A percentile compares a stretch with the other conserved stretches of the same genome.
These are phyloP conservation scores for Zygosaccharomyces bailii DNA, from an alignment of 805 yeast genomes.

Conservation along the genomic window DNA sequence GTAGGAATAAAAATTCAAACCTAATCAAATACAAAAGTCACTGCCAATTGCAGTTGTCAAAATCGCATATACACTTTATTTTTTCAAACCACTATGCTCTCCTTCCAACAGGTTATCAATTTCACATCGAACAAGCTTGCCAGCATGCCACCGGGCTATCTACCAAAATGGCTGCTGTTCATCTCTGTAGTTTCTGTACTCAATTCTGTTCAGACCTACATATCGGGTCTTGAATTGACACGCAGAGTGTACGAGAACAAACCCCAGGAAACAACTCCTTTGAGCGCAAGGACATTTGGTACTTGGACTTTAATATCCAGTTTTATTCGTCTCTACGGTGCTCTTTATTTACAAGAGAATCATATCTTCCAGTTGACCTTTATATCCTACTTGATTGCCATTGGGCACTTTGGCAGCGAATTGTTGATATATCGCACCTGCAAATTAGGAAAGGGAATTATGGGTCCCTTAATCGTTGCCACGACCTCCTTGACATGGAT, in stretches of 20 bases:
- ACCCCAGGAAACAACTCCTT: slow-evolving; percentile 56
- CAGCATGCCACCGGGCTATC: slow-evolving; percentile 46
- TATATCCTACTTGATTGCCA: slow-evolving; percentile 78
- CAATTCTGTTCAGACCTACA: slow-evolving; percentile 84
- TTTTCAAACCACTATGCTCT: slow-evolving; percentile 25
- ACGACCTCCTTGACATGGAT: slow-evolving; percentile 77
- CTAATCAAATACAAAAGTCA: no score
- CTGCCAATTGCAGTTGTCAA: no score
- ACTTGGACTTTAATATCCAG: slow-evolving; percentile 94
- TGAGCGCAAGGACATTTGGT: slow-evolving; percentile 96
- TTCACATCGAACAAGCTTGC: slow-evolving; percentile 26
- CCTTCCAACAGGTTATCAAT: slow-evolving; percentile 36
- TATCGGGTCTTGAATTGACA: slow-evolving; percentile 69
- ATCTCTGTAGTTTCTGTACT: slow-evolving; percentile 87
- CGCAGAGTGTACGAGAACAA: slow-evolving; percentile 70
- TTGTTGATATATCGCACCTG: slow-evolving; percentile 79
- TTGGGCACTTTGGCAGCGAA: slow-evolving; percentile 77
- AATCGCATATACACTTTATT: no score
- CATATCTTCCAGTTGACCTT: slow-evolving; percentile 75
- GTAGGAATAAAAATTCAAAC: no score
- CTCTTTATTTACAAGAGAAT: slow-evolving; percentile 65
- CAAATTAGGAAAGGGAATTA: slow-evolving; percentile 79
- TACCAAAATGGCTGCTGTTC: slow-evolving; percentile 77
- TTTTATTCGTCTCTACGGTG: slow-evolving; percentile 81
- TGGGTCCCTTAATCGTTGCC: slow-evolving; percentile 85